These are phyloP conservation scores for Malassezia restricta DNA, from an alignment of 1,284 basidiomycete species.

Conservation along the genomic window DNA sequence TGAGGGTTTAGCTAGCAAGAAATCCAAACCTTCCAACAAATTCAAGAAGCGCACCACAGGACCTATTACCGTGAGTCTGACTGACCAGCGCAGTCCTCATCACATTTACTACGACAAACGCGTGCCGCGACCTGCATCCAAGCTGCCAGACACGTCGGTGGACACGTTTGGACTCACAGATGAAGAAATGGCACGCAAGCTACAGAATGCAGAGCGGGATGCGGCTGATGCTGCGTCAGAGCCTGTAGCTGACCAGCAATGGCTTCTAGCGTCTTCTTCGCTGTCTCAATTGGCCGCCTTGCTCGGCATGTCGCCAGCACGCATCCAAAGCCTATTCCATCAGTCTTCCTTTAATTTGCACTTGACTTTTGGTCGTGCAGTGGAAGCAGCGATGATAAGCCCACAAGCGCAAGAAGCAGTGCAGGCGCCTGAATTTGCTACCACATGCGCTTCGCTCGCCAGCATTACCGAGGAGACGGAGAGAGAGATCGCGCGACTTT, in stretches of 20 bases:
- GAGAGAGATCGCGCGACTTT: conserved; percentile 15
- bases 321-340: conserved; percentile 27
- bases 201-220: conserved; percentile 28
- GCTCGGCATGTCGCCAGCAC: conserved; percentile 21
- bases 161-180: conserved; percentile 16
- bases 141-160: conserved; percentile 1
- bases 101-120: conserved; percentile 17
- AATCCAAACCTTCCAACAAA: neutral
- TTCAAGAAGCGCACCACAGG: neutral
- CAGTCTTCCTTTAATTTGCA: conserved; percentile 29
- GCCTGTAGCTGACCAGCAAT: conserved; percentile 32
- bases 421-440: conserved; percentile 19
- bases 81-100: conserved; percentile 23
- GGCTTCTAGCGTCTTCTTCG: conserved; percentile 40
- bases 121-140: conserved; percentile 7
- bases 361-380: conserved; percentile 21
- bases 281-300: conserved; percentile 33
- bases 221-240: conserved; percentile 15
- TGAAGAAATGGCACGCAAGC: conserved; percentile 25
- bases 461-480: conserved; percentile 15
- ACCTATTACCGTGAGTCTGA: conserved; percentile 25
- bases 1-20: conserved; percentile 3
- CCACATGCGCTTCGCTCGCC: conserved; percentile 20
- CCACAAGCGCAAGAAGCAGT: conserved; percentile 20
- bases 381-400: conserved; percentile 19